Base-by-base conservation (phyloP, 768 basidiomycete genomes). In the Podaxis sp. region DNA sequence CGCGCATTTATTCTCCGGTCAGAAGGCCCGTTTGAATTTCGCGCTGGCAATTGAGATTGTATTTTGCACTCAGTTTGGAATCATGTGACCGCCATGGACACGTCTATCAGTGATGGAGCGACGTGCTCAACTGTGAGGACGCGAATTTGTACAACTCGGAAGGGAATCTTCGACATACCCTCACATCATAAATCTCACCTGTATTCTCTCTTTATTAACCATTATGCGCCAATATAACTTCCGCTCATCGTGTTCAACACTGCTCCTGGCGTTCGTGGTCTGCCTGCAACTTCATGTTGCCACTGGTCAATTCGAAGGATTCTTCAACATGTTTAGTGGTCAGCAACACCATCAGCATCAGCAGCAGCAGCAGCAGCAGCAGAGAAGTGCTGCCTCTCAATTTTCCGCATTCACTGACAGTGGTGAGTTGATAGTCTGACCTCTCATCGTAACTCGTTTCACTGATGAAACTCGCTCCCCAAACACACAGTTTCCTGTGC, bases 241-340 rank as follows among this genome's bases (percentile, higher is more conserved):
- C 32, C 21, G 42, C 7, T 36, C 44, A 7, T 38, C 40, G n/a
- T 60, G 23, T 6, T 38, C 46, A 16, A 27, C 36, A 23, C 46
- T 55, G 10, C 46, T 55, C 4, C 28, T 61, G 23, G 44, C 59
- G 4, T 40, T 72, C 25, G 47, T 75, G 14, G 63, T 82, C 21
- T 67, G 78, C 13, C 59, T 77, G 4, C 72, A 77, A 56, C 65
- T 76, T 46, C 71, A 72, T 14, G 56, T 79, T 47, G 81, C 71
- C 35, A 73, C 75, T 14, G 87, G 85, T n/a, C 89, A 92, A 66
- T 92, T 91, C 71, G 79, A 84, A 50, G 89, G 91, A 72, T 93
- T 93, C 67, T 85, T 88, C 62, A 84, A 87, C 44, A 86, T 91
- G 83, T 92, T 90, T 66, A 83, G 70, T 38, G 66, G 84, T 44